phyloP scores from a whole-genome alignment of 192 early-diverging fungal genomes.

The Coemansia sp. region DNA sequence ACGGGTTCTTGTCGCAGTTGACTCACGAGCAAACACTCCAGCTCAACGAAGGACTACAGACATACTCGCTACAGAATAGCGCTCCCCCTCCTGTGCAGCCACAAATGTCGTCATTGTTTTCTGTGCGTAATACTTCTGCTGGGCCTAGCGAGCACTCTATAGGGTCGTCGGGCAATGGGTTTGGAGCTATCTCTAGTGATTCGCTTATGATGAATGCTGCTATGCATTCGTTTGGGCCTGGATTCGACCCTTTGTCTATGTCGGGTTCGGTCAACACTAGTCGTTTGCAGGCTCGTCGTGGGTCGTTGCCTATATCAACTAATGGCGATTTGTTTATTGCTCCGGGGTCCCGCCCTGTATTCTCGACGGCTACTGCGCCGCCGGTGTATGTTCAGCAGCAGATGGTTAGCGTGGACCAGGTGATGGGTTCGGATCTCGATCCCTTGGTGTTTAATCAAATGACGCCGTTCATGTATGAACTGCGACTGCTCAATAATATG shows the following conservation, averaged over 20 bases:
- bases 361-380: conserved; percentile 18
- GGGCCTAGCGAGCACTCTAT: conserved; percentile 6
- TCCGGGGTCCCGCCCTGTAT: conserved; percentile 19
- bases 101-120: neutral
- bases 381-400: conserved; percentile 10
- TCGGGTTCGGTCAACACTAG: conserved; percentile 1
- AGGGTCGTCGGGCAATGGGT: neutral
- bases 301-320: conserved; percentile 49
- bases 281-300: conserved; percentile 34
- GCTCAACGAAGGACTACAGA: conserved; percentile 43
- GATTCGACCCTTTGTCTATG: conserved; percentile 16
- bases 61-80: conserved; percentile 41
- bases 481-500: conserved; percentile 38
- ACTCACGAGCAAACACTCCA: conserved; percentile 50
- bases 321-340: conserved; percentile 49
- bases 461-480: conserved; percentile 55
- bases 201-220: conserved; percentile 30
- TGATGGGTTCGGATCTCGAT: conserved; percentile 36
- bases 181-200: neutral
- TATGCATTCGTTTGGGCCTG: conserved; percentile 25
- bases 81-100: neutral
- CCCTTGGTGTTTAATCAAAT: conserved; percentile 55
- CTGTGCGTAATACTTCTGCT: neutral
- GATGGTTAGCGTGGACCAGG: conserved; percentile 11
- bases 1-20: conserved; percentile 50